Base-by-base conservation (phyloP, 768 basidiomycete species). In the Boletellus emodensis region DNA sequence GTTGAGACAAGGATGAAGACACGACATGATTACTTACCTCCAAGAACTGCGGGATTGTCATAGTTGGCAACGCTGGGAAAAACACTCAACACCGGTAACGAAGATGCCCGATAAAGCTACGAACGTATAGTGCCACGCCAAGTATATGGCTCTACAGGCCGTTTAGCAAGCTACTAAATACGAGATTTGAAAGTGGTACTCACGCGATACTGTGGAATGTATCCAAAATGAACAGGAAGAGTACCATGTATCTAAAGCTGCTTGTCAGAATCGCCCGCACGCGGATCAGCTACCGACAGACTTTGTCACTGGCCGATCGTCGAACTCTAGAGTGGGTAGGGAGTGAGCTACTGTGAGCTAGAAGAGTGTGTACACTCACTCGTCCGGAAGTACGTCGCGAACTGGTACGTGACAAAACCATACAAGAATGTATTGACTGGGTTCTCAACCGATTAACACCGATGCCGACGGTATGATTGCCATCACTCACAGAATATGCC, bases 401-500 rank as follows among this genome's bases (percentile, higher is more conserved):
- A 75, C 48, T 74, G 72, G 58, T 67, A 72, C 7, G 67, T 64
- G 49, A 75, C 74, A 14, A 75, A 62, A 2, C 74, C 74, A 47
- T 72, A 75, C 8, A 75, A 52, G 26, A 49, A 59, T 17, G 58
- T 59, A n/a, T 56, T 59, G 44, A 59, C 58, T 59, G 20, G n/a
- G 22, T 14, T 11, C 8, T 1, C 8, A 17, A 3, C 20, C 17
- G 35, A 34, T 13, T 5, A 20, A 20, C 3, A 17, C 9, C 20
- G 14, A 28, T 7, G 7, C 10, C 14, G 32, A 28, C 14, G 43
- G 35, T 37, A 30, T 10, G 20, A 22, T 30, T 22, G 11, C 11
- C 8, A 30, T 30, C 26, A 54, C 56, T 35, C 33, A 58, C 56
- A 54, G 22, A 54, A 54, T 41, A 58, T 54, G 12, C 53, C 56